Evolutionary conservation across 352 stramenopile species (phyloP), one percentile per base, ranked within the genome.

Genomic region (Phytopythium chamaehyphon): DNA sequence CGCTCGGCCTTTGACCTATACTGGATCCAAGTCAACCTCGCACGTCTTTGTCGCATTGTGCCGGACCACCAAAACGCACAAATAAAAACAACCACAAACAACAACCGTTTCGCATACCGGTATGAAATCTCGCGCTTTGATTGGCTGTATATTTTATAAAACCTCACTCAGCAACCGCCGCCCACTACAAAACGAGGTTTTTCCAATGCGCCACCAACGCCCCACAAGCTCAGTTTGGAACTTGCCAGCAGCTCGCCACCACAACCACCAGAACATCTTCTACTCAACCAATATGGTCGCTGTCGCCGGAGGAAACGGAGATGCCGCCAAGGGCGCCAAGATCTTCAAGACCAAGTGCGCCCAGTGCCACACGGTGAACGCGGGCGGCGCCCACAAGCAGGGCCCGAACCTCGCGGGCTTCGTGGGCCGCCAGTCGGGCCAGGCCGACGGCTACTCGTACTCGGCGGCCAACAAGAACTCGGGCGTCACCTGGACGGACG

Each of bases 401-500:
- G 97, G 97, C 57, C 97, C 97, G 21, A 99, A 99, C 83, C 93
- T 99, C 51, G 76, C 94, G 66, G 97, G 97, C 54, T 85, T 99
- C 61, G 92, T 99, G 44, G 96, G 95, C 69, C 95, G 96, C 64
- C 93, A 98, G 76, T 98, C 95, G 35, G 97, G 97, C 66, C 86
- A 96, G 76, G 94, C 93, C 26, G 88, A 97, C 18, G 91, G 93
- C 60, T 99, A 98, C 85, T 98, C 93, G 51, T 99, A 99, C 90
- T 98, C 95, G 54, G 79, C 82, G 38, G 97, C 97, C 61, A 99
- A 99, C 87, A 99, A 99, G 91, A 99, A 98, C 78, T 98, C 88
- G 63, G 85, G 84, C 39, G 87, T 99, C 55, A 79, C 74, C 14
- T 99, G 96, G 97, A 96, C 76, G 16, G 95, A 99, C 46, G 90